phyloP scores from a whole-genome alignment of 1,284 basidiomycete genomes.

The Anthracocystis walkeri region DNA sequence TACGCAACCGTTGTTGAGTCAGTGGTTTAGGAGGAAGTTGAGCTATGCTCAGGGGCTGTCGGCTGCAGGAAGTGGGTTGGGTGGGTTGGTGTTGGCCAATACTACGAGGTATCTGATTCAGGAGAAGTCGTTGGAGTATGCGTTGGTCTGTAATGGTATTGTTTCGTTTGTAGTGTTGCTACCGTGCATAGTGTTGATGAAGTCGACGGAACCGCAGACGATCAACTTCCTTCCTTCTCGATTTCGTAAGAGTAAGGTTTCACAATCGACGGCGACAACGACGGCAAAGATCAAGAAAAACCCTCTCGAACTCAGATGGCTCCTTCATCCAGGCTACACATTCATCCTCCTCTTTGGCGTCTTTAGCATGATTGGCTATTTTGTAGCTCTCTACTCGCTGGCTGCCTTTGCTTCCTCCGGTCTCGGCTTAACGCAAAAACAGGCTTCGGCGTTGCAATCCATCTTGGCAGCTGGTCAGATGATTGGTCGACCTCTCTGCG shows the following conservation, averaged over 20 bases:
- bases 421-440: constrained; percentile 70
- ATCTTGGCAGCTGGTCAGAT: constrained; percentile 71
- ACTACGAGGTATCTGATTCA: constrained; percentile 44
- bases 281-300: constrained; percentile 51
- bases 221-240: constrained; percentile 20
- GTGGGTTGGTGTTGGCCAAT: constrained; percentile 41
- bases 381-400: constrained; percentile 71
- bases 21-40: constrained; percentile 41
- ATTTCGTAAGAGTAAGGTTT: background rate
- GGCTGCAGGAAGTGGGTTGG: constrained; percentile 36
- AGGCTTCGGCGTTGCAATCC: constrained; percentile 71
- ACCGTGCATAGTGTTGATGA: constrained; percentile 68
- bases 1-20: constrained; percentile 41
- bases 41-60: constrained; percentile 35
- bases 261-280: constrained; percentile 28
- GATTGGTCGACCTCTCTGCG: constrained; percentile 71
- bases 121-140: constrained; percentile 50
- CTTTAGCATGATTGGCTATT: constrained; percentile 70
- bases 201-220: constrained; percentile 50
- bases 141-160: constrained; percentile 63
- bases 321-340: constrained; percentile 65
- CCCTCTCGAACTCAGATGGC: constrained; percentile 56
- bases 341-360: constrained; percentile 61
- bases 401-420: constrained; percentile 71
- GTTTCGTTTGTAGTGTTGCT: constrained; percentile 69